Conservation (phyloP, 176 grass and related monocot genomes). For the Stipa capillata region DNA sequence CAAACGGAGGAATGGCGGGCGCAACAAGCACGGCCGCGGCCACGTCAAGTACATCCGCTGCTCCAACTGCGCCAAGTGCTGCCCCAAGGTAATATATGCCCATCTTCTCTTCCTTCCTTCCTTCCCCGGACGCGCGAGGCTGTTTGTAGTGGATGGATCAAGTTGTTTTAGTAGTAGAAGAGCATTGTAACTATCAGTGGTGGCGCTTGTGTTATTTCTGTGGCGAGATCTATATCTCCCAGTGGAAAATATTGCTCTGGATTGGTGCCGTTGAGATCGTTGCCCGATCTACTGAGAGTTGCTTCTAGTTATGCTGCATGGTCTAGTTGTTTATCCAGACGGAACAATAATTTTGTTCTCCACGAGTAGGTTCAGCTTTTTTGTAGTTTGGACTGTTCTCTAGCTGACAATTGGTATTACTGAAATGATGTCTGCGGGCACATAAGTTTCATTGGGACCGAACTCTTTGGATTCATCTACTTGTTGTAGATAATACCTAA, state of each 20-base stretch:
- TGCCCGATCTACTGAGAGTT: no score
- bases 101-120: no score
- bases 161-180: not conserved
- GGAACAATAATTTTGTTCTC: not conserved
- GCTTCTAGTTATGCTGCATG: not conserved
- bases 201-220: not conserved
- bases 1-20: conserved; percentile 73
- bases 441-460: not conserved
- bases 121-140: no score
- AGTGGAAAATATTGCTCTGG: not conserved
- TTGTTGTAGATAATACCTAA: not conserved
- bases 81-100: conserved; percentile 31
- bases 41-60: conserved; percentile 74
- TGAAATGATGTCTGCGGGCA: no score
- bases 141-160: not conserved
- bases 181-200: no score
- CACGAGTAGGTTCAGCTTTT: not conserved
- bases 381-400: not conserved
- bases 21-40: conserved; percentile 68
- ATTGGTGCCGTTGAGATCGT: not conserved
- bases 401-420: not conserved
- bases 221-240: not conserved
- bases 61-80: conserved; percentile 68
- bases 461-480: not conserved
- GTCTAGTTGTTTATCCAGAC: not conserved